Conservation (phyloP, 345 rosid genomes). For the Populus ilicifolia region DNA sequence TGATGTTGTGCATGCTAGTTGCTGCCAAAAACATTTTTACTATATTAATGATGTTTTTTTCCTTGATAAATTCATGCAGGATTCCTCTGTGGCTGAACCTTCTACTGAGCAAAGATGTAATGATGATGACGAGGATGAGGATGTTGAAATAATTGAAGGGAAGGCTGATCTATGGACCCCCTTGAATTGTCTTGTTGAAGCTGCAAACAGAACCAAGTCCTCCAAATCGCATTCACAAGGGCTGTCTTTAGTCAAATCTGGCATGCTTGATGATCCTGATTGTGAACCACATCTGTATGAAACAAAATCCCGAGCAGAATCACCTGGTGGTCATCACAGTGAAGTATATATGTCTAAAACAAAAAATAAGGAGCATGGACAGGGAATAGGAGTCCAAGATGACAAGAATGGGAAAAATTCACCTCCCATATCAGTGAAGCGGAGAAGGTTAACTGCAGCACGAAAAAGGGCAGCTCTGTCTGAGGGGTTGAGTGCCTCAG, state of each 20-base stretch:
- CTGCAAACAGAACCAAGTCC: slow-evolving; percentile 78
- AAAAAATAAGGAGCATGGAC: slow-evolving; percentile 54
- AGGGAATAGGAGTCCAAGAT: slow-evolving; percentile 43
- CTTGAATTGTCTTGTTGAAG: slow-evolving; percentile 88
- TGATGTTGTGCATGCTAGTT: background rate
- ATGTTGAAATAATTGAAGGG: slow-evolving; percentile 51
- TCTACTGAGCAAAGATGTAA: slow-evolving; percentile 27
- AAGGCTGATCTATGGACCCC: slow-evolving; percentile 86
- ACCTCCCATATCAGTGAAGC: slow-evolving; percentile 45
- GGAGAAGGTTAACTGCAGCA: slow-evolving; percentile 62
- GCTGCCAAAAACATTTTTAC: background rate
- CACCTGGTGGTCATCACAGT: slow-evolving; percentile 25
- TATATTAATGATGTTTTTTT: slow-evolving; percentile 5
- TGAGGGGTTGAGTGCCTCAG: slow-evolving; percentile 52
- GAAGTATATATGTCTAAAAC: slow-evolving; percentile 34
- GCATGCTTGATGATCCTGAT: slow-evolving; percentile 38
- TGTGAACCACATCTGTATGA: slow-evolving; percentile 29
- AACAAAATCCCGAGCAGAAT: slow-evolving; percentile 34
- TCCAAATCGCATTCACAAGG: slow-evolving; percentile 58
- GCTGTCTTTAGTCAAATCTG: slow-evolving; percentile 30
- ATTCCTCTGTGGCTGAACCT: slow-evolving; percentile 53
- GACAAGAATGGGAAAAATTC: slow-evolving; percentile 46
- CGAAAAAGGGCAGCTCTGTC: slow-evolving; percentile 45
- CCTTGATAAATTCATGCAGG: slow-evolving; percentile 36
- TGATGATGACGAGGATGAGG: slow-evolving; percentile 41